Conservation (phyloP, 2,329 filamentous ascomycete genomes). For the Neonectria hederae region DNA sequence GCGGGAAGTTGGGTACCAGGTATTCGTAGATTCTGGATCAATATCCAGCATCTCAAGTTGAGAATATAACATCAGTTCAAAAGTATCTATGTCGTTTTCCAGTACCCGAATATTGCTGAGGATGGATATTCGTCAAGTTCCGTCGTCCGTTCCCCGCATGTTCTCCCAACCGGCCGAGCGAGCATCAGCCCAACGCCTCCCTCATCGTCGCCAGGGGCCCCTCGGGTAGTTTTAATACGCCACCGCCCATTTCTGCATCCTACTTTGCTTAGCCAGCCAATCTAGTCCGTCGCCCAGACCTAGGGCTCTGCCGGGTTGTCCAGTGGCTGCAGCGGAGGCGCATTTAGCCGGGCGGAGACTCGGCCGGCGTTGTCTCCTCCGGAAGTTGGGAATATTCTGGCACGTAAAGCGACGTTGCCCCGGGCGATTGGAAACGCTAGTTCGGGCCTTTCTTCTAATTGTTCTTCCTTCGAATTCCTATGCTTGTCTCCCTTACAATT, state of each 20-base stretch:
- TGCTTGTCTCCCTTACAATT: too few species aligned
- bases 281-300: neutral
- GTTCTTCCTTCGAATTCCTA: too few species aligned
- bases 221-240: neutral
- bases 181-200: neutral
- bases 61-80: neutral
- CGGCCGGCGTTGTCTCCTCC: neutral
- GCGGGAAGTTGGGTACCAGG: neutral
- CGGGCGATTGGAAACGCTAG: neutral
- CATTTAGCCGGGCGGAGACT: conserved; percentile 18
- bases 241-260: neutral
- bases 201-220: neutral
- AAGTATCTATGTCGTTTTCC: neutral
- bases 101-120: neutral
- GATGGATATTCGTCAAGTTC: neutral
- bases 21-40: neutral
- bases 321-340: neutral
- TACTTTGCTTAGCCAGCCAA: neutral
- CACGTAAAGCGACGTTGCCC: conserved; percentile 7
- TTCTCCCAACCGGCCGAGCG: neutral
- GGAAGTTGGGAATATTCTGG: neutral
- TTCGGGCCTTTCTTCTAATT: too few species aligned
- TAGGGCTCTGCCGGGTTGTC: neutral
- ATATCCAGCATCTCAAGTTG: neutral
- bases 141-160: neutral